These are phyloP conservation scores for Amanita brunnescens DNA, from an alignment of 768 basidiomycete genomes.

Conservation along the genomic window DNA sequence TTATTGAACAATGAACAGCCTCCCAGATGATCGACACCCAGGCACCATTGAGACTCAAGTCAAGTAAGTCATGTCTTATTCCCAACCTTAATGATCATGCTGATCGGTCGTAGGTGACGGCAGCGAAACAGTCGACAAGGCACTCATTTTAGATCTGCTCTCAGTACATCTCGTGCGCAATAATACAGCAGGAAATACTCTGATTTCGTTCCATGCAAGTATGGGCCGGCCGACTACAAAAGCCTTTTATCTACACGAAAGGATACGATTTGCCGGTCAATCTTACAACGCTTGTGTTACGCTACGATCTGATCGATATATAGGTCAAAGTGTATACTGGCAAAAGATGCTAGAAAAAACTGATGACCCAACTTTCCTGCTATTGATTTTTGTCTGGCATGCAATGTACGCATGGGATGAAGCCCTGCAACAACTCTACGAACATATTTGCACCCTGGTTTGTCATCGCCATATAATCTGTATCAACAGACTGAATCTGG, in stretches of 20 bases:
- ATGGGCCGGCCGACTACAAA: constrained; percentile 28
- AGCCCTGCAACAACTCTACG: constrained; percentile 43
- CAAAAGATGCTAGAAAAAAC: constrained; percentile 31
- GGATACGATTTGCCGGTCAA: constrained; percentile 39
- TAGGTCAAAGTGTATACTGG: constrained; percentile 40
- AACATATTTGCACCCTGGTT: constrained; percentile 42
- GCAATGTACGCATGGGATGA: constrained; percentile 58
- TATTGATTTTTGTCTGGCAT: constrained; percentile 50
- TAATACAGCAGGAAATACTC: constrained; percentile 33
- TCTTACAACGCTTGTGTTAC: background rate
- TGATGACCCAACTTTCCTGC: constrained; percentile 45
- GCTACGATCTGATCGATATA: constrained; percentile 1
- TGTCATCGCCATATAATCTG: constrained; percentile 8
- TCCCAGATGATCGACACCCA: constrained; percentile 28
- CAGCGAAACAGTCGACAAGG: constrained; percentile 20
- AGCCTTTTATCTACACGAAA: constrained; percentile 34
- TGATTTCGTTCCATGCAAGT: constrained; percentile 41
- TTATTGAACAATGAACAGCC: background rate
- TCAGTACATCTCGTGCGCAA: constrained; percentile 42
- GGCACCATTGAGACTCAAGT: constrained; percentile 21
- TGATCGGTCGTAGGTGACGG: background rate
- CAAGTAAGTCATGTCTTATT: background rate
- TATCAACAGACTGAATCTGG: background rate
- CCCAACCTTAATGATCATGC: background rate
- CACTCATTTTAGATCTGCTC: constrained; percentile 36